Evolutionary conservation across 2,329 filamentous ascomycete species (phyloP).

Genomic region (Penicillium palitans): DNA sequence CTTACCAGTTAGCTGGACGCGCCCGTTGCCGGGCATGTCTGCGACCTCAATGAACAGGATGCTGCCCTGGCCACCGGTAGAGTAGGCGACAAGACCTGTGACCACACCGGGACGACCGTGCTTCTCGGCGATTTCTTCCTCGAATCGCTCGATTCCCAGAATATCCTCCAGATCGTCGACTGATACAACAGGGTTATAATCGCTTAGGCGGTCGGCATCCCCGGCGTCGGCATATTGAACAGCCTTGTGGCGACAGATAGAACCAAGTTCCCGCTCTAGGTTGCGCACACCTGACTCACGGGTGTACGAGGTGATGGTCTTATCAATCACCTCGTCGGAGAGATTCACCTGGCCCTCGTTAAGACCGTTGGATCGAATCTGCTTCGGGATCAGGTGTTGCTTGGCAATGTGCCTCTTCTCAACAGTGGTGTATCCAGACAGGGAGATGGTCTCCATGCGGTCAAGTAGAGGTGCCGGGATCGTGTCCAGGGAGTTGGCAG

Average conservation of each 20-base stretch:
- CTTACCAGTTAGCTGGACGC: constrained; percentile 93
- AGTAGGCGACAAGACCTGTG: constrained; percentile 93
- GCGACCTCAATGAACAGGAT: constrained; percentile 98
- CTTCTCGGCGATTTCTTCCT: constrained; percentile 92
- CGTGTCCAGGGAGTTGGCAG: constrained; percentile 90
- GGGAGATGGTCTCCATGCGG: constrained; percentile 92
- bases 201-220: constrained; percentile 66
- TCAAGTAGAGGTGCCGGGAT: constrained; percentile 93
- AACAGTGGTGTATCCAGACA: constrained; percentile 93
- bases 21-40: constrained; percentile 90
- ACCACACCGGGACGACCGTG: constrained; percentile 82
- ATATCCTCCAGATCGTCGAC: constrained; percentile 84
- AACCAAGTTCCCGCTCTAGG: constrained; percentile 90
- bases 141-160: constrained; percentile 87
- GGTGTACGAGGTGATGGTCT: constrained; percentile 95
- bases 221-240: constrained; percentile 91
- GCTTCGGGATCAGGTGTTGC: constrained; percentile 93
- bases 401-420: constrained; percentile 95
- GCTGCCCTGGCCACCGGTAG: constrained; percentile 85
- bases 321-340: constrained; percentile 81
- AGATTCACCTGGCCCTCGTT: constrained; percentile 72
- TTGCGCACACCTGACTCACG: constrained; percentile 95
- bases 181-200: constrained; percentile 72
- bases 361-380: constrained; percentile 87
- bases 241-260: constrained; percentile 90